These are phyloP conservation scores for Suillus decipiens DNA, from an alignment of 768 basidiomycete species.

Conservation along the genomic window DNA sequence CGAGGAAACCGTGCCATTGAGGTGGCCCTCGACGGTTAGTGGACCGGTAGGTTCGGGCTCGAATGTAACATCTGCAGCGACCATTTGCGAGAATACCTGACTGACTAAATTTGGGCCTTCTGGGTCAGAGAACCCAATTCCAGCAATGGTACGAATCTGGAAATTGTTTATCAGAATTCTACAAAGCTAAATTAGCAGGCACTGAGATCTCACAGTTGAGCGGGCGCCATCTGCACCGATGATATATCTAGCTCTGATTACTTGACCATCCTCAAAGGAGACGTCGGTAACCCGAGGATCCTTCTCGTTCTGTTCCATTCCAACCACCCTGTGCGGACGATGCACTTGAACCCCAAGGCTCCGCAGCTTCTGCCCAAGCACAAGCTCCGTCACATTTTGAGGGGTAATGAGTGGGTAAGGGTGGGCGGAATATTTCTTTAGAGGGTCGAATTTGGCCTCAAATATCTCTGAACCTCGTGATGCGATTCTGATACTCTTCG, in stretches of 20 bases:
- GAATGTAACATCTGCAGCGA: constrained; percentile 50
- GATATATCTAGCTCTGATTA: constrained; percentile 46
- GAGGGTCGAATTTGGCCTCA: constrained; percentile 32
- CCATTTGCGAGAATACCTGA: constrained; percentile 36
- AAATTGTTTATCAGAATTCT: neutral
- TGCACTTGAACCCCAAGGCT: constrained; percentile 36
- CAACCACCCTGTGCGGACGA: constrained; percentile 42
- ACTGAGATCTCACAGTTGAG: constrained; percentile 38
- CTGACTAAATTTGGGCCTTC: constrained; percentile 26
- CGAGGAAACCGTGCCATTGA: constrained; percentile 23
- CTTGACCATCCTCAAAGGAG: constrained; percentile 46
- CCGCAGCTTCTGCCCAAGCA: constrained; percentile 37
- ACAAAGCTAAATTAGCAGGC: neutral
- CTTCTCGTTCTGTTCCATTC: constrained; percentile 32
- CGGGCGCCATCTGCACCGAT: constrained; percentile 53
- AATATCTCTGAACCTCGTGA: constrained; percentile 33
- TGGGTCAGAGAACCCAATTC: constrained; percentile 48
- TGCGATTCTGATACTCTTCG: constrained; percentile 27
- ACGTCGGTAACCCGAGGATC: constrained; percentile 38
- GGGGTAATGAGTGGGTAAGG: constrained; percentile 47
- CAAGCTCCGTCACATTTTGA: constrained; percentile 45
- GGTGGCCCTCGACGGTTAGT: constrained; percentile 17
- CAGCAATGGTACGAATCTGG: constrained; percentile 44
- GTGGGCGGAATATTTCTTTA: constrained; percentile 43
- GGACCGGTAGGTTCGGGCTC: constrained; percentile 23